A percentile compares a stretch with the other conserved stretches of the same genome.
phyloP scores from a whole-genome alignment of 2,329 filamentous ascomycete genomes.

The Calcarisporium arbuscula region DNA sequence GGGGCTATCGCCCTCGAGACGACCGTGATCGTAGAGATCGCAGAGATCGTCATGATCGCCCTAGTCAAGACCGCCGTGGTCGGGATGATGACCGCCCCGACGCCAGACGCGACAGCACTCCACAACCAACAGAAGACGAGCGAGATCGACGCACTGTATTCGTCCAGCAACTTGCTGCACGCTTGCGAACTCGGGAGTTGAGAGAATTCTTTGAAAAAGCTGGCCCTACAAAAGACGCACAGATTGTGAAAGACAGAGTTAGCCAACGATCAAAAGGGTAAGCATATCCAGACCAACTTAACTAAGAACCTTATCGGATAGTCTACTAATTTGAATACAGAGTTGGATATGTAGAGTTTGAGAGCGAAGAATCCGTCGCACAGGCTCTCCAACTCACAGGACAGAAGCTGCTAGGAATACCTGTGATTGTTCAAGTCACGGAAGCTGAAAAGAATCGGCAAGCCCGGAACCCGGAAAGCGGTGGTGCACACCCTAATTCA shows the following conservation, averaged over 20 bases:
- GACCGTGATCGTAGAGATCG: slow-evolving; percentile 45
- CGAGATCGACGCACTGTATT: slow-evolving; percentile 95
- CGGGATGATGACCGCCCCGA: slow-evolving; percentile 42
- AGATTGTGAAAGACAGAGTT: slow-evolving; percentile 97
- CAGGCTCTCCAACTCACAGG: slow-evolving; percentile 96
- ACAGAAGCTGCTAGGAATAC: slow-evolving; percentile 96
- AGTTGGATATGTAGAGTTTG: slow-evolving; percentile 99
- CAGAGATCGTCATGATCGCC: slow-evolving; percentile 46
- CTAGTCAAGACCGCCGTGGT: slow-evolving; percentile 47
- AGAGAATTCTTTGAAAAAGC: slow-evolving; percentile 95
- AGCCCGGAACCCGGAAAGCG: slow-evolving; percentile 72
- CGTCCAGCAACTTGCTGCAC: slow-evolving; percentile 94
- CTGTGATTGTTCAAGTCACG: slow-evolving; percentile 95
- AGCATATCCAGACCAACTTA: slow-evolving; percentile 22
- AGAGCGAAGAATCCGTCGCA: slow-evolving; percentile 86
- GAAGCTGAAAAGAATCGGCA: slow-evolving; percentile 99
- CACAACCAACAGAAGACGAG: slow-evolving; percentile 86
- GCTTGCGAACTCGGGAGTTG: slow-evolving; percentile 84
- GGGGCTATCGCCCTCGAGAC: slow-evolving; percentile 50
- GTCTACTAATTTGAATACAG: slow-evolving; percentile 49
- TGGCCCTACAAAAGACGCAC: slow-evolving; percentile 90
- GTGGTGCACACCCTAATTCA: slow-evolving; percentile 65
- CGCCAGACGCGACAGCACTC: slow-evolving; percentile 47
- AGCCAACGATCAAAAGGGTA: slow-evolving; percentile 97
- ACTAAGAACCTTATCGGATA: neutral